phyloP scores from a whole-genome alignment of 495 filamentous ascomycete genomes.

The Neurospora sp. region DNA sequence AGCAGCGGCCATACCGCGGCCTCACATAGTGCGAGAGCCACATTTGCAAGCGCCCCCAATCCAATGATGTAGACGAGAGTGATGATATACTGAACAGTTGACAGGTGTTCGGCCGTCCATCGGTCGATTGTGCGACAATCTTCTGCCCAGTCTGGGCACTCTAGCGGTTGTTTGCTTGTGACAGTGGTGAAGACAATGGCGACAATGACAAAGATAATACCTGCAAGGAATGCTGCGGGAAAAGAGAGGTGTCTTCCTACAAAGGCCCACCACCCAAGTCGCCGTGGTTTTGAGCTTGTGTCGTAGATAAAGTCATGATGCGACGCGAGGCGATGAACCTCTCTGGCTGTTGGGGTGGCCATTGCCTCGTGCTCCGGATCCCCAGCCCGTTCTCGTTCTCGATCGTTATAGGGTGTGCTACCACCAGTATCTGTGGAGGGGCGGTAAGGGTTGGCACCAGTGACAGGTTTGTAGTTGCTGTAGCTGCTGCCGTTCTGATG shows the following conservation, averaged over 20 bases:
- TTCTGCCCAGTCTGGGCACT: conserved; percentile 19
- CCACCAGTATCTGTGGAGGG: not conserved
- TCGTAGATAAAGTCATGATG: conserved; percentile 21
- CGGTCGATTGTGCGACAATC: conserved; percentile 8
- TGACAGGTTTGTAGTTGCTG: not conserved
- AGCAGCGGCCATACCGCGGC: conserved; percentile 19
- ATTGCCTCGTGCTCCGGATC: not conserved
- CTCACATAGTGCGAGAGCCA: conserved; percentile 13
- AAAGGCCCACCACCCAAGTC: conserved; percentile 18
- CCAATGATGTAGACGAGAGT: conserved; percentile 20
- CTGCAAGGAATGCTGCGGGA: conserved; percentile 11
- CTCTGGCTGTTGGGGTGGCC: conserved; percentile 11
- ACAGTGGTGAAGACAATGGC: conserved; percentile 17
- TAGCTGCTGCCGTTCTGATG: not conserved
- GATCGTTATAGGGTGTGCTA: not conserved
- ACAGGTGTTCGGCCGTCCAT: conserved; percentile 19
- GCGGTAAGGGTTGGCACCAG: not conserved
- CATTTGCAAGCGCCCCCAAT: conserved; percentile 13
- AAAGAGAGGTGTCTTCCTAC: conserved; percentile 17
- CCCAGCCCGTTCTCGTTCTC: not conserved
- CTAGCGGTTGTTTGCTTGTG: conserved; percentile 13
- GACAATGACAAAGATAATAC: conserved; percentile 13
- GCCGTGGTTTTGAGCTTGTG: conserved; percentile 8
- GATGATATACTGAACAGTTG: conserved; percentile 20
- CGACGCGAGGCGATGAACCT: conserved; percentile 18